phyloP scores from a whole-genome alignment of 2,329 filamentous ascomycete genomes.

The Colletotrichum sp. region DNA sequence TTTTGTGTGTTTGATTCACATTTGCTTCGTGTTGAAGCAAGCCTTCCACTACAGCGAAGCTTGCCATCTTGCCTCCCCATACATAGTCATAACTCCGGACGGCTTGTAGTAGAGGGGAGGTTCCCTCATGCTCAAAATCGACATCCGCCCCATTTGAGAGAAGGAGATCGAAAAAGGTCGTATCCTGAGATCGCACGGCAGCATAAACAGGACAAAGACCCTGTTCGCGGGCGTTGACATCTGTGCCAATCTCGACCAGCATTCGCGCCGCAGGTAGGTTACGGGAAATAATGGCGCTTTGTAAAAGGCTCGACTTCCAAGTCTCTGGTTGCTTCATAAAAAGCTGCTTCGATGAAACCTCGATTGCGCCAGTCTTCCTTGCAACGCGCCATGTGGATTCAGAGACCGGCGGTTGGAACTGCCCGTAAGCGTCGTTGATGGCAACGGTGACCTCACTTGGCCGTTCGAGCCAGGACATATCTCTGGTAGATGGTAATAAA shows the following conservation, averaged over 20 bases:
- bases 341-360: neutral
- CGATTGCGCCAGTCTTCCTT: neutral
- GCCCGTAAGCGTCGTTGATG: neutral
- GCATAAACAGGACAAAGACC: neutral
- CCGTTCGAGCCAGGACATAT: neutral
- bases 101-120: neutral
- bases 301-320: neutral
- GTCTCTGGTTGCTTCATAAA: neutral
- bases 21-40: neutral
- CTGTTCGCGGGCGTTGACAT: neutral
- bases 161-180: neutral
- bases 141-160: neutral
- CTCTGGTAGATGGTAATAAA: neutral
- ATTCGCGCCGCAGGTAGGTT: neutral
- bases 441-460: neutral
- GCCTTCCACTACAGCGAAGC: neutral
- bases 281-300: neutral
- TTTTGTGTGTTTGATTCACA: neutral
- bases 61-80: neutral
- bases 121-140: neutral
- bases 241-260: neutral
- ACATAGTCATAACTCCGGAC: neutral
- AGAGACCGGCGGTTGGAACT: neutral
- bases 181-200: neutral
- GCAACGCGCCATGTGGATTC: neutral